Base-by-base conservation (phyloP, 345 rosid species). In the Dipteronia dyeriana region DNA sequence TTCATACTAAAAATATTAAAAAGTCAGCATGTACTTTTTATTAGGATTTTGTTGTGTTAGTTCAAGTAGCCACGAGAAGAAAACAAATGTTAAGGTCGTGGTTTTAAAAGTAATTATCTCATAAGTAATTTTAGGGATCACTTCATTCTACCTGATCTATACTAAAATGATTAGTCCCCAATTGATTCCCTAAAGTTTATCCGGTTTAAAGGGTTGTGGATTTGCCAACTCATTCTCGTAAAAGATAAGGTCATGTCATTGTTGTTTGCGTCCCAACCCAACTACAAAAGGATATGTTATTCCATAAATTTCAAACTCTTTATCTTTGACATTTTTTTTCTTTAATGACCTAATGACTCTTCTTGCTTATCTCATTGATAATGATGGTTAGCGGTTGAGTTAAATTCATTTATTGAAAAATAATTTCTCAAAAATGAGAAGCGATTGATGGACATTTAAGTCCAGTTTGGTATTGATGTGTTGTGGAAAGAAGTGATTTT, bases 211-310 rank as follows among this genome's bases (percentile, higher is more conserved):
- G 51, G 85, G 85, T 68, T 13, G 56, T 43, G 75, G 17, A 16
- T 76, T 62, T 23, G 73, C 80, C 78, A 69, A 14, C 20, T 63
- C 82, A 14, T 64, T 8, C 60, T 22, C 20, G 9, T 38, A 11
- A 38, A 43, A 59, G 85, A 82, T 79, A 82, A 82, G 80, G 80
- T 65, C 1, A 11, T 62, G 80, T 74, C 84, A 9, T 22, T 13
- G 39, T 57, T 67, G 31, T 39, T 34, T 66, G 59, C 54, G 70
- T 57, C 77, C 64, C 71, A 14, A 54, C 22, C 22, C 60, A n/a
- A 57, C 62, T 20, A 2, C 29, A 20, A 68, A 54, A 53, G 59
- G 41, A 49, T 45, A 25, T 11, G 11, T 25, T n/a, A 41, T 38
- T 64, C 12, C 17, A 26, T 59, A 43, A 45, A 51, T 47, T 47